Base-by-base conservation (phyloP, 768 basidiomycete species). In the Mycena maculata region DNA sequence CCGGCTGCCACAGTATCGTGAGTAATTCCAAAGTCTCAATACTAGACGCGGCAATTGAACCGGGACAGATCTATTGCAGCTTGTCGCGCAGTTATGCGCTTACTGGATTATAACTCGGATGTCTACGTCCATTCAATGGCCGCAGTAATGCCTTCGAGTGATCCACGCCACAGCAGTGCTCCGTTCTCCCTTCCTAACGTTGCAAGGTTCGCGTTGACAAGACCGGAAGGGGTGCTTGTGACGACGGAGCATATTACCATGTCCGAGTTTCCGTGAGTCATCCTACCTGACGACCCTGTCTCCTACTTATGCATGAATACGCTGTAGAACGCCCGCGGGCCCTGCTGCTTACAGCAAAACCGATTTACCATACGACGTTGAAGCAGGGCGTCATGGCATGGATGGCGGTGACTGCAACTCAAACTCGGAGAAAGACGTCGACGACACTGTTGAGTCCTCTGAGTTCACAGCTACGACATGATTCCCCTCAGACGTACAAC, bases 1-100 rank as follows among this genome's bases (percentile, higher is more conserved):
- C 90, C 90, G 28, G 89, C 90, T 39, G 89, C 90, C 20, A 84
- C 87, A 6, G 80, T 90, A 64, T 88, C 89, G 90, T 91, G 38
- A 53, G 67, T 68, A 1, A 3, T 31, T 8, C 33, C 18, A 20
- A 78, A 20, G 76, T 65, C 47, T 45, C 36, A 33, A 23, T 64
- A 13, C 33, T 45, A 30, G 60, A 47, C 47, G 49, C 45, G 52
- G 11, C 55, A 25, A 59, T 60, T 23, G 33, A 23, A 30, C 33
- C 15, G 23, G 57, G 28, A 13, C 65, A 87, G 85, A 27, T 82
- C 87, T 10, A 88, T 90, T 57, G 88, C 90, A 23, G 87, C 91
- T 30, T 89, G 89, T 75, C 86, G 91, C 47, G 86, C 88, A 30
- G 90, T 92, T 48, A 89, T 90, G 74, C 84, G 89, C 65, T 80